A percentile compares a stretch with the other conserved stretches of the same genome.
These are phyloP conservation scores for Furcasterigmium furcatum DNA, from an alignment of 2,329 filamentous ascomycete genomes.

Conservation along the genomic window DNA sequence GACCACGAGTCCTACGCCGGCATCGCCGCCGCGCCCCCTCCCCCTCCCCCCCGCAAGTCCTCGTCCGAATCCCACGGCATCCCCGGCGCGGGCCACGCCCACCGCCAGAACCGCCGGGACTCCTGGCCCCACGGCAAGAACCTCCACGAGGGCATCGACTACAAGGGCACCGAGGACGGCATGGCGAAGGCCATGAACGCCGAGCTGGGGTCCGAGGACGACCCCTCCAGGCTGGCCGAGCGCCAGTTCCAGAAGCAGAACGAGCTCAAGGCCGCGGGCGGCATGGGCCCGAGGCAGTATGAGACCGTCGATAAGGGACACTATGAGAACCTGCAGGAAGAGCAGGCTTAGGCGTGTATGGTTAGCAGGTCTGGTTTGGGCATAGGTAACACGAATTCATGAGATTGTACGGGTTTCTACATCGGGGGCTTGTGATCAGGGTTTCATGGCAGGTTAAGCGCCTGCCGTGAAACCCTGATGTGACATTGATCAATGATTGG, in stretches of 20 bases:
- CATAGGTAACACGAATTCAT: too few relatives aligned
- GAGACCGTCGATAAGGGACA: conserved; percentile 19
- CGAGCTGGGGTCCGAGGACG: conserved; percentile 43
- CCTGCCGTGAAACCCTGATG: too few relatives aligned
- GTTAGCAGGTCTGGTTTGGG: neutral
- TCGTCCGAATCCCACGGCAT: conserved; percentile 13
- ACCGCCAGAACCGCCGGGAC: conserved; percentile 26
- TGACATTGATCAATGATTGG: too few relatives aligned
- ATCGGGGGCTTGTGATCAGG: conserved; percentile 9
- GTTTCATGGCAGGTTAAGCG: too few relatives aligned
- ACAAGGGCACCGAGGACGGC: conserved; percentile 28
- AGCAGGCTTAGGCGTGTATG: conserved; percentile 8
- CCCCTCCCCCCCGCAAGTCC: conserved; percentile 5
- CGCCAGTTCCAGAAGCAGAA: conserved; percentile 27
- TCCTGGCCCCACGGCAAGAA: conserved; percentile 39
- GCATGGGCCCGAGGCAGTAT: conserved; percentile 20
- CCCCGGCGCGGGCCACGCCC: conserved; percentile 34
- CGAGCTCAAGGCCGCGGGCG: conserved; percentile 16
- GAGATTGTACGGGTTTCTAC: neutral
- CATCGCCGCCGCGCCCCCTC: conserved; percentile 1
- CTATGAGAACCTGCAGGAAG: conserved; percentile 25
- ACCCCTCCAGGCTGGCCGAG: conserved; percentile 44
- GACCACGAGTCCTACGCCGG: conserved; percentile 41
- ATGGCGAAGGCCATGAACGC: conserved; percentile 33
- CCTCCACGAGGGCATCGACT: conserved; percentile 29